Base-by-base conservation (phyloP, 306 rosid species). In the Vigna reflexopilosa region DNA sequence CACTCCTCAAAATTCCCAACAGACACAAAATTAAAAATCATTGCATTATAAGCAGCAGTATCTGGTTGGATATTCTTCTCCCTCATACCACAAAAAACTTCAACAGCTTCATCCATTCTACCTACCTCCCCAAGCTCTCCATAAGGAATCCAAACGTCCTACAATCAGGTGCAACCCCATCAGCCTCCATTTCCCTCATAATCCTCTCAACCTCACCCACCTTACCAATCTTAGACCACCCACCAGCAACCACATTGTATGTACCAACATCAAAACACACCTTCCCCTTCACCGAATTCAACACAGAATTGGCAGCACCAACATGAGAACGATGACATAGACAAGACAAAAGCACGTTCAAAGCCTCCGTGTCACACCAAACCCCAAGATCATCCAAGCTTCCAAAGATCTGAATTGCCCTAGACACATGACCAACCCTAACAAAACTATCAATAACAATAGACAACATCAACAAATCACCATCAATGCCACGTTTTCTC, bases 41-140 rank as follows among this genome's bases (percentile, higher is more conserved):
- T 84, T 48, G 95, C 91, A 87, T 92, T 92, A 70, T 90, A 90
- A 3, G 75, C 71, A 58, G 77, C 57, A 4, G 83, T 73, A 17
- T 90, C 83, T 0, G 89, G 90, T 20, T 4, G 14, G 47, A 85
- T 85, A 71, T 85, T 87, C 69, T 78, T 82, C 75, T 72, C 86
- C 67, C 62, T 77, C 97, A 94, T 82, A 66, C 57, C 36, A 62
- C 84, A 57, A 44, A 92, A 92, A 65, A 90, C 74, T 86, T 83
- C 76, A 62, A 88, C 86, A 6, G 95, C 90, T 34, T 88, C 91
- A 45, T 88, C 86, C 70, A 85, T 64, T 63, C 54, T 83, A 82
- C 90, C 91, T 7, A 90, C 93, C 95, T 92, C 14, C 97, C 95
- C 49, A 94, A 80, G 52, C 94, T 90, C 87, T 90, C 95, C 15